A percentile compares a stretch with the other conserved stretches of the same genome.
These are phyloP conservation scores for Amauroascus verrucosus DNA, from an alignment of 2,329 filamentous ascomycete genomes.

Conservation along the genomic window DNA sequence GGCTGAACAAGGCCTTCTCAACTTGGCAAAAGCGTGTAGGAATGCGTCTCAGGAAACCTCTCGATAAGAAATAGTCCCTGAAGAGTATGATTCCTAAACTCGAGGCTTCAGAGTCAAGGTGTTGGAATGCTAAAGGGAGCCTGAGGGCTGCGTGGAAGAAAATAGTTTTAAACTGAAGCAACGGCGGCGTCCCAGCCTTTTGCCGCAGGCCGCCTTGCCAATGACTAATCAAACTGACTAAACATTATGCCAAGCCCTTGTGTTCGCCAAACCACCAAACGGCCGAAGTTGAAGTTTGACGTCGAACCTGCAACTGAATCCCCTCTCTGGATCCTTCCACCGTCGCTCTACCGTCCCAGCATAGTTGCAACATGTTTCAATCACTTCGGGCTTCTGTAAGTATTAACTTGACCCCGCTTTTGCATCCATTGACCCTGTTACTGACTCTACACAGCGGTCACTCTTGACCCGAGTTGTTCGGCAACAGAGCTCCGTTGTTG, in stretches of 20 bases:
- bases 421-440: constrained; percentile 17
- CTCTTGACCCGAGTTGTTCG: constrained; percentile 51
- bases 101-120: constrained; percentile 1
- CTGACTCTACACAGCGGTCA: constrained; percentile 43
- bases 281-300: constrained; percentile 4
- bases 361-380: constrained; percentile 17
- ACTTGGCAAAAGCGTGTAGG: not conserved
- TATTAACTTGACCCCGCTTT: constrained; percentile 1
- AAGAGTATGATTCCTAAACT: not conserved
- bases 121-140: constrained; percentile 11
- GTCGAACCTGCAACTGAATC: constrained; percentile 7
- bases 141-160: constrained; percentile 1
- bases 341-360: constrained; percentile 4
- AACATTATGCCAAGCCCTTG: not conserved
- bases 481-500: constrained; percentile 46
- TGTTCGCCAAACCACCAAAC: constrained; percentile 1
- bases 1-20: not conserved
- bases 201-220: not conserved
- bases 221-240: not conserved
- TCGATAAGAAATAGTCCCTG: not conserved
- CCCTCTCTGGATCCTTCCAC: constrained; percentile 7
- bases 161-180: constrained; percentile 1
- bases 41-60: not conserved
- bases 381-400: constrained; percentile 17
- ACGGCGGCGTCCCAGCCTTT: too few species aligned